Evolutionary conservation across 495 filamentous ascomycete genomes (phyloP).

Genomic region (Podospora bellae-mahoneyi): DNA sequence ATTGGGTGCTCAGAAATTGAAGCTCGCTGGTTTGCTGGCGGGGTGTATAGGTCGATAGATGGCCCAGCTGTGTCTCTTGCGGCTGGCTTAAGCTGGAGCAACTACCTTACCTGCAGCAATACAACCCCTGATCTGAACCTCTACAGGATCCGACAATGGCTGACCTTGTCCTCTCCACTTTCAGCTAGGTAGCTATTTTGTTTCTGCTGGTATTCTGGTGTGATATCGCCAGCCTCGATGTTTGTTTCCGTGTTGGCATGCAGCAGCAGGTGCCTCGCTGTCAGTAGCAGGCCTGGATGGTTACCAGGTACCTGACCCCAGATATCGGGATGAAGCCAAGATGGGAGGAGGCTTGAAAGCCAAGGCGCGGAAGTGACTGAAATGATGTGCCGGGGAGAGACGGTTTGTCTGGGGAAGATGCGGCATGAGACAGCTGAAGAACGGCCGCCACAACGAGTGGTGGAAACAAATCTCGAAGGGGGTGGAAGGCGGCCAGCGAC

Average conservation of each 20-base stretch:
- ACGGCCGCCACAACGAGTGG: conserved; percentile 22
- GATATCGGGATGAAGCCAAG: not conserved
- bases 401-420: conserved; percentile 24
- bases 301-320: not conserved
- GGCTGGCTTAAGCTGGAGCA: conserved; percentile 14
- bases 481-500: not conserved
- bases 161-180: not conserved
- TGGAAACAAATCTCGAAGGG: conserved; percentile 1
- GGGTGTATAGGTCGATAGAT: not conserved
- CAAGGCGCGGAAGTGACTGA: conserved; percentile 11
- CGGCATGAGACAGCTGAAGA: conserved; percentile 25
- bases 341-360: conserved; percentile 6
- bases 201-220: not conserved
- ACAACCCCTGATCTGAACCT: conserved; percentile 3
- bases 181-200: not conserved
- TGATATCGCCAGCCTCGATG: conserved; percentile 12
- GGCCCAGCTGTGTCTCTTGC: conserved; percentile 15
- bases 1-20: not conserved
- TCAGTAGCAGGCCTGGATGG: not conserved
- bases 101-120: not conserved
- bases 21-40: conserved; percentile 14
- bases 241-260: conserved; percentile 17
- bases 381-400: conserved; percentile 11
- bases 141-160: not conserved
- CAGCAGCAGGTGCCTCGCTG: not conserved